Base-by-base conservation (phyloP, 1,139 yeast genomes). In the Sugiyamaella pinicola region DNA sequence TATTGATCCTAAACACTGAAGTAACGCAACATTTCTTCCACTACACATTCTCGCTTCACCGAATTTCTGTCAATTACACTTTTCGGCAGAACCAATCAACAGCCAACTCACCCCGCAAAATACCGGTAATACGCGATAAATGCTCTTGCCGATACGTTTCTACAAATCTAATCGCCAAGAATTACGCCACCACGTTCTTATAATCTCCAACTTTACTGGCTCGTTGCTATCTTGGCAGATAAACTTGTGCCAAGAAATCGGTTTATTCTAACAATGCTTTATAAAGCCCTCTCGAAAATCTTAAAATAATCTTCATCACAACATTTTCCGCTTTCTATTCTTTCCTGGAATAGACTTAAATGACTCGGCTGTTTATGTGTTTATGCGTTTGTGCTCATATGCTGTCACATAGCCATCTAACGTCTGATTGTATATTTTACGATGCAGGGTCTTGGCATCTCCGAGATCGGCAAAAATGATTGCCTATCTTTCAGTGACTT, bases 371-470 rank as follows among this genome's bases (percentile, higher is more conserved):
- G 26, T 37, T 19, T 17, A 7, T 4, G n/a, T n/a, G 24, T 8
- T 17, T 37, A 13, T n/a, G n/a, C n/a, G n/a, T n/a, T n/a, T n/a
- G n/a, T 33, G 12, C 12, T 6, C 12, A n/a, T n/a, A 9, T 9
- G 28, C 28, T 24, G 28, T 24, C n/a, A n/a, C n/a, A n/a, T n/a
- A n/a, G n/a, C 28, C 28, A 24, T 6, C 28, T 24, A 6, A 24
- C 17, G 13, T 8, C 24, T 18, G 13, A 31, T 18, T 42, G 34
- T 29, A 5, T 31, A 18, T 29, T 10, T 15, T 18, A 6, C 47
- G 4, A 42, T 29, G 46, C 46, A 28, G 46, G 46, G 44, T 40
- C 44, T 40, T 40, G 44, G 44, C 44, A 40, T 15, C 33, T 40
- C 22, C 4, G 34, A 24, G 46, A 42, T 42, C 46, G 7, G 33